Percentiles rank a stretch among this genome's conserved stretches.
These are phyloP conservation scores for Chlamydomonas schloesseri DNA, from an alignment of 139 green algal species.

Conservation along the genomic window DNA sequence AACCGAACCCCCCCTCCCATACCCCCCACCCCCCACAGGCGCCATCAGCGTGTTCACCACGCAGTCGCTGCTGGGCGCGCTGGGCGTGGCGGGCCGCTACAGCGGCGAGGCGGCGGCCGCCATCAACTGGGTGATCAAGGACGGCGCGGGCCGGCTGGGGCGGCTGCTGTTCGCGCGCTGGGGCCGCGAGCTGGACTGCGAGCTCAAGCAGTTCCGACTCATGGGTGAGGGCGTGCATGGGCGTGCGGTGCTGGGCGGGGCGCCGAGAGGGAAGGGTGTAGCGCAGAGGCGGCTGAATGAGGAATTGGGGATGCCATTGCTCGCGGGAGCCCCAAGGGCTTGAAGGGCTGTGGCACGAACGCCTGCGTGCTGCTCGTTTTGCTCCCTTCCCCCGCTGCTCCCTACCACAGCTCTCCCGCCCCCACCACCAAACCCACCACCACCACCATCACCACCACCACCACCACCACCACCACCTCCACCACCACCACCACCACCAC, in stretches of 20 bases:
- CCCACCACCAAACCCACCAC: neutral
- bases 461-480: neutral
- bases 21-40: constrained; percentile 1
- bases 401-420: too few relatives aligned
- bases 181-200: constrained; percentile 87
- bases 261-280: neutral
- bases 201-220: constrained; percentile 93
- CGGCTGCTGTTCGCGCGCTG: constrained; percentile 91
- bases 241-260: neutral
- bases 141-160: constrained; percentile 87
- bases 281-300: neutral
- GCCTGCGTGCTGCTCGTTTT: too few relatives aligned
- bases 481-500: neutral
- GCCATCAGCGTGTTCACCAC: constrained; percentile 83
- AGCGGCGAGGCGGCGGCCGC: constrained; percentile 76
- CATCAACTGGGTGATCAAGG: constrained; percentile 91
- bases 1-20: neutral
- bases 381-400: too few relatives aligned
- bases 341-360: too few relatives aligned
- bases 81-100: constrained; percentile 72
- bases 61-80: constrained; percentile 77
- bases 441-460: neutral
- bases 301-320: too few relatives aligned
- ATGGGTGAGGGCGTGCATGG: constrained; percentile 32
- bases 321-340: too few relatives aligned